Percentiles rank a stretch among this genome's conserved stretches.
Evolutionary conservation across 2,329 filamentous ascomycete genomes (phyloP).

Genomic region (Ophiostoma piceae): DNA sequence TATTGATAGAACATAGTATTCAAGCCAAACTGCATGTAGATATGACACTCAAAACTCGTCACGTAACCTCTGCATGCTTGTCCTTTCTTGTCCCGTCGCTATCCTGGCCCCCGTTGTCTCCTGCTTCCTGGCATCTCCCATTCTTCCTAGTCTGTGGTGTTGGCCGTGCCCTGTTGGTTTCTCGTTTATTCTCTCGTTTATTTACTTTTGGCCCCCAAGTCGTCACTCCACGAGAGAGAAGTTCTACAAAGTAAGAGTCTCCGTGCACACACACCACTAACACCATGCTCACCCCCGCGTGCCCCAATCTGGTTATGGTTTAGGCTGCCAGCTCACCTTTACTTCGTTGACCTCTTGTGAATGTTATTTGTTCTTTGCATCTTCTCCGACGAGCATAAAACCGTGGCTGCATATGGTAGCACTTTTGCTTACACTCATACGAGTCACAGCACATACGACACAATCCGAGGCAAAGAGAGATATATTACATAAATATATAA

Average conservation of each 20-base stretch:
- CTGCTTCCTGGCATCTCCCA: background rate
- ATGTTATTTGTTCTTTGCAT: background rate
- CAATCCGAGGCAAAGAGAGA: background rate
- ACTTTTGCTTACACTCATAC: background rate
- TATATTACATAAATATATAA: background rate
- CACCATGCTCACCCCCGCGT: background rate
- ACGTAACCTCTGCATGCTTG: background rate
- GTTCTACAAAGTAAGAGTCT: background rate
- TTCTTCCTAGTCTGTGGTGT: background rate
- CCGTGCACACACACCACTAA: background rate
- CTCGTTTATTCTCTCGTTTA: constrained; percentile 9
- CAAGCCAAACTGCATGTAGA: background rate
- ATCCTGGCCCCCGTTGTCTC: background rate
- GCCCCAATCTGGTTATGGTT: background rate
- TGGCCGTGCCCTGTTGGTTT: background rate
- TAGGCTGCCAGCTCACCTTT: constrained; percentile 10
- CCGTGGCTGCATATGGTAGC: background rate
- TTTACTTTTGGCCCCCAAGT: constrained; percentile 4
- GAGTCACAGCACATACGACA: background rate
- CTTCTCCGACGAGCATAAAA: background rate
- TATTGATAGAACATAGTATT: background rate
- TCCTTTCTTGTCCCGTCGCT: background rate
- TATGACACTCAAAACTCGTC: background rate
- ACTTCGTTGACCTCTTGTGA: background rate
- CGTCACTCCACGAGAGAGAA: background rate